Conservation (phyloP, 2,329 filamentous ascomycete species). For the Trichoderma semiorbis region DNA sequence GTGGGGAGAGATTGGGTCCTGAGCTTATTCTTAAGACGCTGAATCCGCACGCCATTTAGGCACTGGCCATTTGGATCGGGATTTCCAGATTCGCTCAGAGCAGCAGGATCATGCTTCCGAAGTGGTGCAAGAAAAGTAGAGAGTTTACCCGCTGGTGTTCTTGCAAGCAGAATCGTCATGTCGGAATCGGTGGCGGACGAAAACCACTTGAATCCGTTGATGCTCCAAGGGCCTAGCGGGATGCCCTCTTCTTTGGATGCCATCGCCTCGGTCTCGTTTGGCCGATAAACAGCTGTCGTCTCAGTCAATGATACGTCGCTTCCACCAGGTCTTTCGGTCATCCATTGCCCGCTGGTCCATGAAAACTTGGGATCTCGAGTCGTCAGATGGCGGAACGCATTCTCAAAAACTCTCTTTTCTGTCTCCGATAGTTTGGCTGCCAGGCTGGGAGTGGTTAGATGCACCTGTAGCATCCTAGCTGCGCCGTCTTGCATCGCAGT, state of each 20-base stretch:
- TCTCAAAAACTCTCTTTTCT: conserved; percentile 42
- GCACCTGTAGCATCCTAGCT: conserved; percentile 46
- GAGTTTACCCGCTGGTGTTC: conserved; percentile 47
- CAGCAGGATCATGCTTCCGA: conserved; percentile 39
- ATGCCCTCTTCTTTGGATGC: conserved; percentile 21
- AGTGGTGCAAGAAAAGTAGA: conserved; percentile 65
- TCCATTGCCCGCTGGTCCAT: conserved; percentile 75
- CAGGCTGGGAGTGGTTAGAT: conserved; percentile 36
- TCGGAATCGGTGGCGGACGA: conserved; percentile 29
- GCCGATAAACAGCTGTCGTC: conserved; percentile 48
- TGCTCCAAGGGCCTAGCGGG: conserved; percentile 53
- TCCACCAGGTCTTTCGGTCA: conserved; percentile 68
- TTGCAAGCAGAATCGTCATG: conserved; percentile 61
- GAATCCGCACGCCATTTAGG: background rate
- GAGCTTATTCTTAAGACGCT: conserved; percentile 28
- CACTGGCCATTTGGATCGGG: conserved; percentile 26
- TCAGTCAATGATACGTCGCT: conserved; percentile 68
- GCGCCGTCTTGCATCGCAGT: conserved; percentile 68
- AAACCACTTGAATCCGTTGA: conserved; percentile 65
- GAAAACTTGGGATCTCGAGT: conserved; percentile 47
- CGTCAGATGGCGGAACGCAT: conserved; percentile 51
- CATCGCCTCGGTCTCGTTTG: conserved; percentile 15
- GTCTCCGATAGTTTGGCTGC: conserved; percentile 19
- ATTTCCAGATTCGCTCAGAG: conserved; percentile 28
- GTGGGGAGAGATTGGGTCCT: conserved; percentile 54